A percentile compares a stretch with the other conserved stretches of the same genome.
These are phyloP conservation scores for Irpex sp. DNA, from an alignment of 1,284 basidiomycete genomes.

Conservation along the genomic window DNA sequence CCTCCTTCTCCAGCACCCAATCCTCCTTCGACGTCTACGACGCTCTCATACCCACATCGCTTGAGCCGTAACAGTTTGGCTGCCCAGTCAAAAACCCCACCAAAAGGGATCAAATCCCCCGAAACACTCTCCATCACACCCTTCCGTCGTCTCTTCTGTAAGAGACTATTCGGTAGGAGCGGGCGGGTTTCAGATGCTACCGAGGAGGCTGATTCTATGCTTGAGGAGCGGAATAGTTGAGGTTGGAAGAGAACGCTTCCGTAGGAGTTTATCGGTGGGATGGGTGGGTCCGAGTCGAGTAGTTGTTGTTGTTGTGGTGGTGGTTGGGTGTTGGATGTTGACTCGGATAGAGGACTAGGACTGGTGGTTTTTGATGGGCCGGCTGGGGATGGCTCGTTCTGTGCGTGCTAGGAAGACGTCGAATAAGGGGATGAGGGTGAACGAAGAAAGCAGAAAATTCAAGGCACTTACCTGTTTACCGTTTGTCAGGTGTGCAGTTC, in stretches of 20 bases:
- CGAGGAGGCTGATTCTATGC: slow-evolving; percentile 11
- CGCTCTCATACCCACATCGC: too few species aligned
- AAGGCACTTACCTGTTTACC: slow-evolving; percentile 23
- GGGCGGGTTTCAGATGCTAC: slow-evolving; percentile 17
- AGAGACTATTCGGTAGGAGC: slow-evolving; percentile 19
- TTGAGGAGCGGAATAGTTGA: too few species aligned
- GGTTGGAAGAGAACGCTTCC: slow-evolving; percentile 9
- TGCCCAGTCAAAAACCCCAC: slow-evolving; percentile 3
- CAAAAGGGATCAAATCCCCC: slow-evolving; percentile 30
- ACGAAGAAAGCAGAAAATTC: too few species aligned
- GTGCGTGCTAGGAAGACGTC: too few species aligned
- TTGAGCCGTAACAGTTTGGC: not conserved
- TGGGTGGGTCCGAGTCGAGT: slow-evolving; percentile 23
- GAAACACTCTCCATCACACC: slow-evolving; percentile 19
- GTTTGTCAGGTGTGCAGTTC: not conserved
- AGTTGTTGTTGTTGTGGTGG: too few species aligned
- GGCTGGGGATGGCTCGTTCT: too few species aligned
- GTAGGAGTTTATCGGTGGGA: slow-evolving; percentile 48
- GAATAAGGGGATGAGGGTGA: too few species aligned
- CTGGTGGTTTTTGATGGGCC: not conserved
- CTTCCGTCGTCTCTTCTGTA: not conserved
- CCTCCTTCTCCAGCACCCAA: not conserved
- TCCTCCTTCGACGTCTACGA: too few species aligned
- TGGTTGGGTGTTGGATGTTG: too few species aligned
- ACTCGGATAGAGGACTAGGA: not conserved